phyloP scores from a whole-genome alignment of 2,329 filamentous ascomycete species.

The Chaetomium strumarium region DNA sequence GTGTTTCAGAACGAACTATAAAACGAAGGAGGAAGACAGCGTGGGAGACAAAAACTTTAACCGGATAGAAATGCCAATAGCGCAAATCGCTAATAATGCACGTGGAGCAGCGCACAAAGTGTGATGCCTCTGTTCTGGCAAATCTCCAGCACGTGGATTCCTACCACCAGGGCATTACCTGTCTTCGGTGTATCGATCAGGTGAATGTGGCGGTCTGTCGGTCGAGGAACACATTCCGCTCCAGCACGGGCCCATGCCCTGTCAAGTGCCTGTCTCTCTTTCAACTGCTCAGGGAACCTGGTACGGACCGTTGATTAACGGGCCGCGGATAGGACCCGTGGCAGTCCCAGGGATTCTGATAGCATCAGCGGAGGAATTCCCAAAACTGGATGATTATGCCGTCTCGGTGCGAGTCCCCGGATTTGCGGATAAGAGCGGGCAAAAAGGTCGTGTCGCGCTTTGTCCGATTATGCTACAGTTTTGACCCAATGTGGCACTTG shows the following conservation, averaged over 20 bases:
- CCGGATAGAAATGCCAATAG: neutral
- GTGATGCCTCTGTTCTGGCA: neutral
- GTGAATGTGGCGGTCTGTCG: conserved; percentile 12
- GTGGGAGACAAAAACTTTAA: neutral
- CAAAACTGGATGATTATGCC: conserved; percentile 18
- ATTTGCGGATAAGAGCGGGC: conserved; percentile 16
- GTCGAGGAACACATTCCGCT: conserved; percentile 7
- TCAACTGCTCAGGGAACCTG: conserved; percentile 13
- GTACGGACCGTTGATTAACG: conserved; percentile 23
- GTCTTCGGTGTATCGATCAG: conserved; percentile 11
- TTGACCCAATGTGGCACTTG: conserved; percentile 10
- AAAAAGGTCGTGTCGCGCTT: conserved; percentile 8
- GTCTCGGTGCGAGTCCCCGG: conserved; percentile 19
- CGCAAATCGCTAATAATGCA: conserved; percentile 1
- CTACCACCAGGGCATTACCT: neutral
- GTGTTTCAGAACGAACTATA: neutral
- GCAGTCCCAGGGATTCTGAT: conserved; percentile 17
- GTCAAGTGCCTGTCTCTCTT: too few relatives aligned
- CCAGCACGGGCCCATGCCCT: neutral
- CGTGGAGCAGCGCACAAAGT: conserved; percentile 3
- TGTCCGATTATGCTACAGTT: conserved; percentile 7
- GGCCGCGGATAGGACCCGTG: conserved; percentile 22
- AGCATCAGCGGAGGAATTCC: conserved; percentile 13
- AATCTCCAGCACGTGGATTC: conserved; percentile 5
- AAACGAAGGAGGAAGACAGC: neutral